phyloP scores from a whole-genome alignment of 139 green algal species.

The Nannochloris sp. region DNA sequence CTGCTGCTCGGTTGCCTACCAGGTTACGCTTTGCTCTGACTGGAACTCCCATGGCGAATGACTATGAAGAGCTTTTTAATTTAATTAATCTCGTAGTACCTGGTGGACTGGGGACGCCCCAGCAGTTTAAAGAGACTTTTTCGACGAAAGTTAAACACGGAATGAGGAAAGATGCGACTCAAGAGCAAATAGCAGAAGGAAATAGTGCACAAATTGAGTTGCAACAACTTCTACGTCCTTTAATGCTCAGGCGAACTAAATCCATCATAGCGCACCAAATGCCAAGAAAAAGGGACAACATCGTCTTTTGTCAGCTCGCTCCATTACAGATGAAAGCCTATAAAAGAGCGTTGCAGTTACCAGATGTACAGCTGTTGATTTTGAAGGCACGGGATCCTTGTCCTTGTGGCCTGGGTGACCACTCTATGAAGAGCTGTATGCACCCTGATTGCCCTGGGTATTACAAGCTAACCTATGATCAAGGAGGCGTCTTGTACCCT shows the following conservation, averaged over 20 bases:
- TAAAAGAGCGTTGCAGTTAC: conserved; percentile 31
- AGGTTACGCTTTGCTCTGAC: conserved; percentile 18
- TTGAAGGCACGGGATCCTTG: conserved; percentile 25
- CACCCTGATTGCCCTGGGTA: neutral
- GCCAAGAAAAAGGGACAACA: conserved; percentile 61
- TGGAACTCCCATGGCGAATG: conserved; percentile 58
- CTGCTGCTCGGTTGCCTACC: conserved; percentile 21
- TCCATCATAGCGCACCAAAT: conserved; percentile 51
- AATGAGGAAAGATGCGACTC: neutral
- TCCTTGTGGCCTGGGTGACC: conserved; percentile 19
- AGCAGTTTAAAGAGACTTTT: neutral
- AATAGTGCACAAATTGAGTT: conserved; percentile 19
- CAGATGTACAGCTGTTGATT: conserved; percentile 53
- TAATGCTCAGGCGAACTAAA: conserved; percentile 65
- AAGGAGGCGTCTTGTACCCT: conserved; percentile 53
- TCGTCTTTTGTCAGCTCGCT: conserved; percentile 65
- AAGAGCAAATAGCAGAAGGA: neutral
- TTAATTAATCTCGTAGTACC: conserved; percentile 5
- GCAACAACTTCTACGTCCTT: conserved; percentile 13
- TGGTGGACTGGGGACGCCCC: neutral
- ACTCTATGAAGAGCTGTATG: conserved; percentile 30
- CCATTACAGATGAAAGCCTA: conserved; percentile 54
- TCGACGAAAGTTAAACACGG: neutral
- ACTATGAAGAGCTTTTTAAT: conserved; percentile 48
- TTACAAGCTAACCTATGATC: conserved; percentile 5